Base-by-base conservation (phyloP, 163 green algal genomes). In the Botryococcus braunii region DNA sequence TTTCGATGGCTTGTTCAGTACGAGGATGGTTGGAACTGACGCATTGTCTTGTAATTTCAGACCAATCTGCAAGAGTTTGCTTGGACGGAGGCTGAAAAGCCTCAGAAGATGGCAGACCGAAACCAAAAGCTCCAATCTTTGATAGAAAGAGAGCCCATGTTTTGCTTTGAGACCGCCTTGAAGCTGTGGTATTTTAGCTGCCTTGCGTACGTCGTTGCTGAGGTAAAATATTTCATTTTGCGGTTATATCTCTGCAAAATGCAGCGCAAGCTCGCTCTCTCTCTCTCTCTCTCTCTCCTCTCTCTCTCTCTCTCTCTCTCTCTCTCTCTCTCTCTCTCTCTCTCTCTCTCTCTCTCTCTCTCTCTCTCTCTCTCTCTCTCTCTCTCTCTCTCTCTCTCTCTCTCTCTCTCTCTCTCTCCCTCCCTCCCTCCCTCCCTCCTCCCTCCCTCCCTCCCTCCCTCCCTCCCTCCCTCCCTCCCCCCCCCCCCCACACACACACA, bases 41-140 rank as follows among this genome's bases (percentile, higher is more conserved):
- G n/a, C n/a, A n/a, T n/a, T n/a, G n/a, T n/a, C 27, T 11, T 76
- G 32, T 48, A 66, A 21, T 1, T 69, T 58, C 70, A 76, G 65
- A 50, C 47, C 5, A 79, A 68, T 73, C 71, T 85, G 32, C 81
- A 90, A 71, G 73, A 85, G 59, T 86, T 87, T 75, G 71, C 72
- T 2, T 90, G 83, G 83, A 83, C 72, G 1, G 73, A 85, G 62
- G 47, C 32, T 4, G 70, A 65, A 13, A 48, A 81, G 62, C 66
- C 57, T 8, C 27, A 32, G 5, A 52, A 56, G 55, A 31, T 83
- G 31, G 46, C 50, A 27, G 32, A 46, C 5, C 61, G 79, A 34
- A 65, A 64, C 1, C 13, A 3, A 25, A 68, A 68, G 55, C 31
- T 74, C 37, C 47, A 25, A 4, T 21, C 41, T 7, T 39, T 29